phyloP scores from a whole-genome alignment of 805 yeast genomes.

The Jamesozyma lodderae region DNA sequence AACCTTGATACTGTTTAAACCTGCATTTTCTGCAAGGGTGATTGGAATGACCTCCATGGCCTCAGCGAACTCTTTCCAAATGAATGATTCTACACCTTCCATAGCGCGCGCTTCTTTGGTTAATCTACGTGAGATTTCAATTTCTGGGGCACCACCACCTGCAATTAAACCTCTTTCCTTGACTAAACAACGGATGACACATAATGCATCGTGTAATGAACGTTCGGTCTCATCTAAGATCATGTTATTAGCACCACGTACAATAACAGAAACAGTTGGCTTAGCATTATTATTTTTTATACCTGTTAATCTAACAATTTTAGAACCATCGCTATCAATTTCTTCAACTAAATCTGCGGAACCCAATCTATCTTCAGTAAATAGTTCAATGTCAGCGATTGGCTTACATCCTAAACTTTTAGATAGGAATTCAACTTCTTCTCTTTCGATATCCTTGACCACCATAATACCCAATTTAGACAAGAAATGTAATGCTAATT shows the following conservation, averaged over 20 bases:
- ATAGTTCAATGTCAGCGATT: slow-evolving; percentile 88
- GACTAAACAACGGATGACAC: slow-evolving; percentile 86
- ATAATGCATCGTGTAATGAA: slow-evolving; percentile 92
- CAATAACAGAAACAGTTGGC: slow-evolving; percentile 75
- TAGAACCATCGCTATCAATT: slow-evolving; percentile 80
- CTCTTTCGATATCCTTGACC: slow-evolving; percentile 90
- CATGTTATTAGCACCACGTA: slow-evolving; percentile 89
- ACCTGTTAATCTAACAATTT: slow-evolving; percentile 80
- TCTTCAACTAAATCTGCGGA: slow-evolving; percentile 89
- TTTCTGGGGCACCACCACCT: slow-evolving; percentile 98
- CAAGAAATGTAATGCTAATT: slow-evolving; percentile 86
- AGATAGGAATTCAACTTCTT: slow-evolving; percentile 85
- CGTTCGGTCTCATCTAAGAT: slow-evolving; percentile 95
- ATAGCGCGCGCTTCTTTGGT: slow-evolving; percentile 61
- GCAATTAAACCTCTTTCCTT: slow-evolving; percentile 86
- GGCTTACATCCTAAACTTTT: slow-evolving; percentile 87
- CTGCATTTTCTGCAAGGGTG: slow-evolving; percentile 92
- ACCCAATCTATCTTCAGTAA: slow-evolving; percentile 89
- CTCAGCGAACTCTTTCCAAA: slow-evolving; percentile 84
- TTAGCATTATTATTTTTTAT: slow-evolving; percentile 37
- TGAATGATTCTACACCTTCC: slow-evolving; percentile 82
- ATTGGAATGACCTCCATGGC: slow-evolving; percentile 91
- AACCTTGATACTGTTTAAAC: slow-evolving; percentile 81
- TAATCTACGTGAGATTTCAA: slow-evolving; percentile 72
- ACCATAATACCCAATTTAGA: slow-evolving; percentile 91